phyloP scores from a whole-genome alignment of 192 early-diverging fungal genomes.

The Phycomyces nitens region DNA sequence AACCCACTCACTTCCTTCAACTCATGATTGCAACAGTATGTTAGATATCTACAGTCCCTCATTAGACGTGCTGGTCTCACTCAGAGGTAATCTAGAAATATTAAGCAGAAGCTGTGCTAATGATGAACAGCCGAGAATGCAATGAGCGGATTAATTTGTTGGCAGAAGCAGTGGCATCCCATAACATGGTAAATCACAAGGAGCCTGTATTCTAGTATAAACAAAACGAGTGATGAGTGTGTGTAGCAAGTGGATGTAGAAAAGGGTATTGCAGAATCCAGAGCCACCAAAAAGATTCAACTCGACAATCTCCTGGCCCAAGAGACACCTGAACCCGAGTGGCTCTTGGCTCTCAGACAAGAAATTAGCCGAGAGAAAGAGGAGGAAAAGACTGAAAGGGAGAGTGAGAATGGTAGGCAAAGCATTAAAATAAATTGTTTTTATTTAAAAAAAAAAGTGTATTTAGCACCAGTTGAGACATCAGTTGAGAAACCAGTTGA shows the following conservation, averaged over 20 bases:
- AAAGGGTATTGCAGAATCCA: conserved; percentile 17
- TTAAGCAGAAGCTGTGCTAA: not conserved
- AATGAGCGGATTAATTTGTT: conserved; percentile 1
- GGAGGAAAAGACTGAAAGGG: conserved; percentile 2
- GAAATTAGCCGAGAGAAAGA: conserved; percentile 8
- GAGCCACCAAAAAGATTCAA: conserved; percentile 12
- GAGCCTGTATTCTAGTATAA: too few relatives aligned
- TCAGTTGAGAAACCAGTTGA: too few relatives aligned
- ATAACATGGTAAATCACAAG: conserved; percentile 5
- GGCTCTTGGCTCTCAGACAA: conserved; percentile 9
- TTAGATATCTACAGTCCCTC: conserved; percentile 18
- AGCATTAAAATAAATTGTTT: too few relatives aligned
- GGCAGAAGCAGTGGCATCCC: not conserved
- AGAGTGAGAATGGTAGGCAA: not conserved
- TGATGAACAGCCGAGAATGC: not conserved
- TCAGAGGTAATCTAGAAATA: too few relatives aligned
- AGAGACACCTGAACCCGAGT: conserved; percentile 12
- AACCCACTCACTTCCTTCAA: too few relatives aligned
- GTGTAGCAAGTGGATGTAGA: conserved; percentile 26
- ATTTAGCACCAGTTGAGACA: too few relatives aligned
- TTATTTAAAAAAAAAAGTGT: too few relatives aligned
- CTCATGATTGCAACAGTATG: too few relatives aligned
- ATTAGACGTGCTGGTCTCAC: too few relatives aligned
- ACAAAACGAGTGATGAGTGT: too few relatives aligned
- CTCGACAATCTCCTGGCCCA: conserved; percentile 4